Percentiles rank a stretch among this genome's conserved stretches.
Evolutionary conservation across 768 basidiomycete species (phyloP).

Genomic region (Leccinum truebloodii): DNA sequence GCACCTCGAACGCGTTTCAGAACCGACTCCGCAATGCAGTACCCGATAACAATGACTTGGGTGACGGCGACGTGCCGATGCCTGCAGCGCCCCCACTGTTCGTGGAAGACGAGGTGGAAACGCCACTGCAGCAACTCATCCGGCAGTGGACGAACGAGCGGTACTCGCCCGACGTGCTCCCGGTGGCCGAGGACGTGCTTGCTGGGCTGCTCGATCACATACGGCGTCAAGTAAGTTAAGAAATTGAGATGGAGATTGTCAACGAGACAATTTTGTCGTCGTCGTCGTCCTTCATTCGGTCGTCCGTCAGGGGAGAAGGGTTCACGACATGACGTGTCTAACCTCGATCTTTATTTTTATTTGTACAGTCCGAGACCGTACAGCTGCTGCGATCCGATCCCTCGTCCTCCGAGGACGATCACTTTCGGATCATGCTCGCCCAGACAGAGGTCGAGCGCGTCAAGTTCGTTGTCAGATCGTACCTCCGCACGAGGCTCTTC

Average conservation of each 20-base stretch:
- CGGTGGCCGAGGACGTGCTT: conserved; percentile 69
- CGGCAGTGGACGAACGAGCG: conserved; percentile 88
- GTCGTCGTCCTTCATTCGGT: neutral
- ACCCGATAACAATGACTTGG: conserved; percentile 24
- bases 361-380: conserved; percentile 69
- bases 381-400: conserved; percentile 78
- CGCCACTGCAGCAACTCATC: conserved; percentile 67
- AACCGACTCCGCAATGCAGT: conserved; percentile 41
- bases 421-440: conserved; percentile 89
- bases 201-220: conserved; percentile 71
- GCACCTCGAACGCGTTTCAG: conserved; percentile 24
- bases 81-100: conserved; percentile 28
- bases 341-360: neutral
- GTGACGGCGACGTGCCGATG: conserved; percentile 30
- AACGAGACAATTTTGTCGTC: no score
- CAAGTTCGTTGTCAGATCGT: conserved; percentile 89
- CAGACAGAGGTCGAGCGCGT: conserved; percentile 94
- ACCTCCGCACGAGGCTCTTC: conserved; percentile 80
- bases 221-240: conserved; percentile 68
- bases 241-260: no score
- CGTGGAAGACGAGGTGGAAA: conserved; percentile 45
- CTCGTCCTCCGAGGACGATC: conserved; percentile 87
- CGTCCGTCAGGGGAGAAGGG: neutral
- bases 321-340: conserved; percentile 1
- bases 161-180: conserved; percentile 77